A percentile compares a stretch with the other conserved stretches of the same genome.
Conservation (phyloP, 192 early-diverging fungal species). For the Rhizophagus prolifer region DNA sequence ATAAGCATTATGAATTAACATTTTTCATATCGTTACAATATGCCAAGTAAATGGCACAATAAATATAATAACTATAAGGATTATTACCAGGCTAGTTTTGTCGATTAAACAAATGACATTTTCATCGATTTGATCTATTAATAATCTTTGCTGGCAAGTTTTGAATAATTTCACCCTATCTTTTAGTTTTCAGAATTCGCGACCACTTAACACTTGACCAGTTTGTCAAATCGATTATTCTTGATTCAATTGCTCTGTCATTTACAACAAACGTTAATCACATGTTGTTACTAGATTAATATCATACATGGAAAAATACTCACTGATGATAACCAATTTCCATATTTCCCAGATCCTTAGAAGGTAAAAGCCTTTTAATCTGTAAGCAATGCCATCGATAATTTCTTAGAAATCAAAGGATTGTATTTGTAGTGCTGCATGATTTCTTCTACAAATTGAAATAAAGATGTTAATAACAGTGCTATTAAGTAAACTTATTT, state of each 20-base stretch:
- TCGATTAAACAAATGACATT: slow-evolving; percentile 22
- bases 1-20: slow-evolving; percentile 4
- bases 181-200: slow-evolving; percentile 16
- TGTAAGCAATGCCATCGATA: too few species aligned
- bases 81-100: slow-evolving; percentile 10
- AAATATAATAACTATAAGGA: slow-evolving; percentile 6
- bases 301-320: background rate
- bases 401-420: too few species aligned
- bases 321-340: too few species aligned
- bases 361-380: too few species aligned
- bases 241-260: slow-evolving; percentile 19
- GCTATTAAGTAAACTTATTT: too few species aligned
- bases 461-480: too few species aligned
- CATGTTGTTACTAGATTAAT: background rate
- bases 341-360: too few species aligned
- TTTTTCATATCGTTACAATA: background rate
- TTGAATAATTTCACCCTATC: slow-evolving; percentile 24
- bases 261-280: slow-evolving; percentile 9
- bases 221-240: slow-evolving; percentile 14
- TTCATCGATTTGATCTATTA: slow-evolving; percentile 14
- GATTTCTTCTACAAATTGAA: too few species aligned
- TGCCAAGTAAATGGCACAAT: background rate
- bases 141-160: slow-evolving; percentile 20
- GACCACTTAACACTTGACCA: slow-evolving; percentile 21
- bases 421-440: too few species aligned